These are phyloP conservation scores for Yamadazyma sp. DNA, from an alignment of 1,139 yeast species.

Conservation along the genomic window DNA sequence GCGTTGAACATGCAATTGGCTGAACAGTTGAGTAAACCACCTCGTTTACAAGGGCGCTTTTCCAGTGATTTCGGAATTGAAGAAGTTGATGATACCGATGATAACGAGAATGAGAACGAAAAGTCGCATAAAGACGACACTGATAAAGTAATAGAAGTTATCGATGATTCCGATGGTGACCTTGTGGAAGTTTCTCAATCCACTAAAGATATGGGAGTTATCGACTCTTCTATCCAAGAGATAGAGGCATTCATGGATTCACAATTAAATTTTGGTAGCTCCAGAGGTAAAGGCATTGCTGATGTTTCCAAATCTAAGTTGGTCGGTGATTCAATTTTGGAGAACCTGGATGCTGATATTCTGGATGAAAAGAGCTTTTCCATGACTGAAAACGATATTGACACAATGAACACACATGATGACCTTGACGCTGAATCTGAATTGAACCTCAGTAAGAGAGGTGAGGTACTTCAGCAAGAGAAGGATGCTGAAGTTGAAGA, in stretches of 20 bases:
- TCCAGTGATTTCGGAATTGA: slow-evolving; percentile 38
- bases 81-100: slow-evolving; percentile 38
- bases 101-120: slow-evolving; percentile 29
- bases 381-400: slow-evolving; percentile 14
- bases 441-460: slow-evolving; percentile 22
- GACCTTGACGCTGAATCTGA: slow-evolving; percentile 16
- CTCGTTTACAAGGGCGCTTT: neutral
- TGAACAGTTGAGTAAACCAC: slow-evolving; percentile 18
- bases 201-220: slow-evolving; percentile 8
- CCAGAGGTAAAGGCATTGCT: slow-evolving; percentile 2
- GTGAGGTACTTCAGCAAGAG: slow-evolving; percentile 20
- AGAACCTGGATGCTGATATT: slow-evolving; percentile 16
- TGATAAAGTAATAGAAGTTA: slow-evolving; percentile 6
- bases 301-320: neutral
- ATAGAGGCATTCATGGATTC: slow-evolving; percentile 43
- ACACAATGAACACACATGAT: slow-evolving; percentile 11
- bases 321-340: slow-evolving; percentile 10
- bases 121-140: slow-evolving; percentile 22
- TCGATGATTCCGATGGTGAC: slow-evolving; percentile 11
- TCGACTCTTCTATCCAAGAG: slow-evolving; percentile 42
- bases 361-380: slow-evolving; percentile 17
- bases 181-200: slow-evolving; percentile 8
- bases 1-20: slow-evolving; percentile 27
- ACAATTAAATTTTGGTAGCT: slow-evolving; percentile 25
- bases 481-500: slow-evolving; percentile 59